These are phyloP conservation scores for Casuarina glauca DNA, from an alignment of 306 rosid genomes.

Conservation along the genomic window DNA sequence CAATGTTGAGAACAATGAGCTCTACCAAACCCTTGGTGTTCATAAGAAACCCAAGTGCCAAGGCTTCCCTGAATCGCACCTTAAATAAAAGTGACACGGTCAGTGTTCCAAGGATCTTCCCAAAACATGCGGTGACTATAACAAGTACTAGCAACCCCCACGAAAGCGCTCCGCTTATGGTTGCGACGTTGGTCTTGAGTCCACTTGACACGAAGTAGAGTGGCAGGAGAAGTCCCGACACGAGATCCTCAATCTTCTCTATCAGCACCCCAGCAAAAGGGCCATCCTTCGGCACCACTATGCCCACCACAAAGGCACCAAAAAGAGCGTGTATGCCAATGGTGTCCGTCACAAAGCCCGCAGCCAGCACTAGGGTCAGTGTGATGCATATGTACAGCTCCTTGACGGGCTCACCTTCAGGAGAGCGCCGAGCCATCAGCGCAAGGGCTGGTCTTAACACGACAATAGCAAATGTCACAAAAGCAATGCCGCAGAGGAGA, in stretches of 20 bases:
- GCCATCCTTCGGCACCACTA: conserved; percentile 68
- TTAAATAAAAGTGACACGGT: conserved; percentile 34
- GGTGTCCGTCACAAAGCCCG: conserved; percentile 55
- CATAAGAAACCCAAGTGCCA: conserved; percentile 76
- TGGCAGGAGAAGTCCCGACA: conserved; percentile 60
- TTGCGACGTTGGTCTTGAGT: conserved; percentile 64
- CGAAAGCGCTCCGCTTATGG: conserved; percentile 59
- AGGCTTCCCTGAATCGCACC: conserved; percentile 55
- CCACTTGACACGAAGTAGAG: conserved; percentile 75
- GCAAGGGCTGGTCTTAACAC: conserved; percentile 44
- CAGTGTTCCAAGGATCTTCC: conserved; percentile 63
- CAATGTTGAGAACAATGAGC: conserved; percentile 80
- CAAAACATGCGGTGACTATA: conserved; percentile 64
- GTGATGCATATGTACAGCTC: conserved; percentile 64
- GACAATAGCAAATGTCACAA: conserved; percentile 35
- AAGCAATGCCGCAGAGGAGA: conserved; percentile 42
- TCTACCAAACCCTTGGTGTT: conserved; percentile 79
- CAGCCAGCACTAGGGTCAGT: conserved; percentile 54
- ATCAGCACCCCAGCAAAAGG: conserved; percentile 60
- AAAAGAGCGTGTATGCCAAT: conserved; percentile 79
- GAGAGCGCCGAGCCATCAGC: conserved; percentile 55
- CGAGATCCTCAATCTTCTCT: conserved; percentile 68
- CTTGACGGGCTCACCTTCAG: conserved; percentile 66
- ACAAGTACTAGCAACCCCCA: conserved; percentile 62
- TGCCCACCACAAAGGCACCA: conserved; percentile 69